These are phyloP conservation scores for Elsinoe perseae DNA, from an alignment of 2,329 filamentous ascomycete genomes.

Conservation along the genomic window DNA sequence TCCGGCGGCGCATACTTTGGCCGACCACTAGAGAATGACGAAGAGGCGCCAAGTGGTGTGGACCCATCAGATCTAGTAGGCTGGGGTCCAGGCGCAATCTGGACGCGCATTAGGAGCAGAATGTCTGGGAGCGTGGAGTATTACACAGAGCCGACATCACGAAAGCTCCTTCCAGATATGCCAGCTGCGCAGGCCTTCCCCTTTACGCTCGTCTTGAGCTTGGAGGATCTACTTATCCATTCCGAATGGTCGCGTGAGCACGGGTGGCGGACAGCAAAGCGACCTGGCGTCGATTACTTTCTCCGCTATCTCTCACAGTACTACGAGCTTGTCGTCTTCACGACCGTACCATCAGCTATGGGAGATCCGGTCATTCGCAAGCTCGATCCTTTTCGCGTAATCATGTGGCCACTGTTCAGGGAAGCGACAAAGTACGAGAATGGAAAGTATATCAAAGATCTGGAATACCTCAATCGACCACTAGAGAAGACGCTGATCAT, in stretches of 20 bases:
- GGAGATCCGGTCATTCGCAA: constrained; percentile 86
- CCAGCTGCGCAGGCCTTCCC: constrained; percentile 73
- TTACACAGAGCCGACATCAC: constrained; percentile 92
- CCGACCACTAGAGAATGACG: constrained; percentile 72
- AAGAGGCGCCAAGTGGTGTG: constrained; percentile 53
- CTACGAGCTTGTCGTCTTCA: constrained; percentile 96
- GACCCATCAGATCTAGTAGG: constrained; percentile 64
- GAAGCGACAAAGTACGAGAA: constrained; percentile 97
- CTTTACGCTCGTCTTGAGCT: constrained; percentile 83
- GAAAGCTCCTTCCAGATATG: constrained; percentile 78
- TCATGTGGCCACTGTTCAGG: constrained; percentile 88
- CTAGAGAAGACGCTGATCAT: constrained; percentile 92
- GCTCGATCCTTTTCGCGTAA: constrained; percentile 88
- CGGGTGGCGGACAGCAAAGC: constrained; percentile 90
- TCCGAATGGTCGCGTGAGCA: constrained; percentile 91
- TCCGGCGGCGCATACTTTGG: constrained; percentile 66
- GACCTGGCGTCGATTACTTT: constrained; percentile 95
- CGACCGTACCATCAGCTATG: constrained; percentile 72
- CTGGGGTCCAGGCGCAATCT: constrained; percentile 69
- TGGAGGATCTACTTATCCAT: constrained; percentile 91
- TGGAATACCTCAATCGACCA: constrained; percentile 95
- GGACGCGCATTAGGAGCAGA: constrained; percentile 68
- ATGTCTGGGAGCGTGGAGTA: constrained; percentile 71
- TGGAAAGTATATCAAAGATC: constrained; percentile 95
- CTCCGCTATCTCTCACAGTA: constrained; percentile 93